phyloP scores from a whole-genome alignment of 2,329 filamentous ascomycete genomes.

The Microsporum audouinii region DNA sequence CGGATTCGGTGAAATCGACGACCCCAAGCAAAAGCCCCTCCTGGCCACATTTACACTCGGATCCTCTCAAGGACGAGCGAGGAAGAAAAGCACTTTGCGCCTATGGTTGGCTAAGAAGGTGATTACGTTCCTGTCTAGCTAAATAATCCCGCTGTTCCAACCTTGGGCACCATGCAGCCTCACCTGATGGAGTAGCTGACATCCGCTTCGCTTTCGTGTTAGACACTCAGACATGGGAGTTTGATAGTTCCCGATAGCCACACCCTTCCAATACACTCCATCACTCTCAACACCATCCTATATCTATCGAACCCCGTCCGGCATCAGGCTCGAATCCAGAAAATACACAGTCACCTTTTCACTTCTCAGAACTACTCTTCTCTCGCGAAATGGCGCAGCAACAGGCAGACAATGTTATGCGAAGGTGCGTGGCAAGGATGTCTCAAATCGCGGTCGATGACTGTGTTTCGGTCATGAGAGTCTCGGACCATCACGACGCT shows the following conservation, averaged over 20 bases:
- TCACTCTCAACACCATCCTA: not conserved
- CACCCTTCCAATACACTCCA: not conserved
- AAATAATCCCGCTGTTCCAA: not conserved
- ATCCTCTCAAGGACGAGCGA: not conserved
- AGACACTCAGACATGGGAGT: slow-evolving; percentile 2
- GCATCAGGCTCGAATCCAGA: not conserved
- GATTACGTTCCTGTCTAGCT: not conserved
- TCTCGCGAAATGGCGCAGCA: slow-evolving; percentile 29
- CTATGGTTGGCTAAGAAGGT: not conserved
- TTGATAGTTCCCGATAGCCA: not conserved
- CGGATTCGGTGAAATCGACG: no score
- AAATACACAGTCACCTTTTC: not conserved
- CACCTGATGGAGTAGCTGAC: not conserved
- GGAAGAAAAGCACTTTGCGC: not conserved
- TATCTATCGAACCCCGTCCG: not conserved
- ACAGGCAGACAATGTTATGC: slow-evolving; percentile 33
- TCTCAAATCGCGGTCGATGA: not conserved
- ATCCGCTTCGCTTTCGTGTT: not conserved
- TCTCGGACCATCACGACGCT: not conserved
- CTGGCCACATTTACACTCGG: not conserved
- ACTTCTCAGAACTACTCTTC: slow-evolving; percentile 7
- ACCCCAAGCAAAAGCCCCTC: not conserved
- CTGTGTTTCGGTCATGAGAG: not conserved
- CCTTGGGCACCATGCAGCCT: slow-evolving; percentile 1
- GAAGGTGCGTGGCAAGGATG: slow-evolving; percentile 13